Base-by-base conservation (phyloP, 2,329 filamentous ascomycete genomes). In the Chaetomium globosum region DNA sequence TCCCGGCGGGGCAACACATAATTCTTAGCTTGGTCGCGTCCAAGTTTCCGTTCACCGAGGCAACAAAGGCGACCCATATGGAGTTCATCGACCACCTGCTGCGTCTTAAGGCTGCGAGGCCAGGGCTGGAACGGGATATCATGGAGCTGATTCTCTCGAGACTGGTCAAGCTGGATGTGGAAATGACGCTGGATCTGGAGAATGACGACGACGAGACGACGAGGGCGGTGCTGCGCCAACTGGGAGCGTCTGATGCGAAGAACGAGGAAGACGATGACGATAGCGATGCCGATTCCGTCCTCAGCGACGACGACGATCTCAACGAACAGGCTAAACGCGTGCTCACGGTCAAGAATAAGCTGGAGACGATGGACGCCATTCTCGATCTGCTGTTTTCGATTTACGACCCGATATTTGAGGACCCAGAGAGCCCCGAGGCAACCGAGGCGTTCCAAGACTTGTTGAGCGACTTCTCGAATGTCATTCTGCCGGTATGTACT, bases 121-220 rank as follows among this genome's bases (percentile, higher is more conserved):
- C 92, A 0, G 88, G 91, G 65, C 80, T 97, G 43, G 89, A 89
- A 67, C 86, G 89, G 8, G 91, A 96, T 67, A 87, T 98, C 28
- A 83, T 97, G 68, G 88, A 92, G 63, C 80, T 96, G 13, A 89
- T 98, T 56, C 89, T 93, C 51, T 90, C 94, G 71, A 89, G 91
- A 68, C 83, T 98, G 8, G 92, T 98, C 73, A 95, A 95, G 77
- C 91, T 98, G 65, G 95, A 99, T 75, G 92, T 96, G 1, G 91
- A 97, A 75, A 95, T 98, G 77, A 94, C 97, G 77, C 86, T 93
- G 58, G 93, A 98, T 73, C 81, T 98, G 73, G 93, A 98, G 68
- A 93, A 98, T 71, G 80, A 97, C 67, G 94, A 97, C 68, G 94
- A 98, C 68, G 91, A 96, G 63, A 83, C 92, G 10, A 90, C 92